Evolutionary conservation across 495 filamentous ascomycete genomes (phyloP).

Genomic region (Aspergillus affinis): DNA sequence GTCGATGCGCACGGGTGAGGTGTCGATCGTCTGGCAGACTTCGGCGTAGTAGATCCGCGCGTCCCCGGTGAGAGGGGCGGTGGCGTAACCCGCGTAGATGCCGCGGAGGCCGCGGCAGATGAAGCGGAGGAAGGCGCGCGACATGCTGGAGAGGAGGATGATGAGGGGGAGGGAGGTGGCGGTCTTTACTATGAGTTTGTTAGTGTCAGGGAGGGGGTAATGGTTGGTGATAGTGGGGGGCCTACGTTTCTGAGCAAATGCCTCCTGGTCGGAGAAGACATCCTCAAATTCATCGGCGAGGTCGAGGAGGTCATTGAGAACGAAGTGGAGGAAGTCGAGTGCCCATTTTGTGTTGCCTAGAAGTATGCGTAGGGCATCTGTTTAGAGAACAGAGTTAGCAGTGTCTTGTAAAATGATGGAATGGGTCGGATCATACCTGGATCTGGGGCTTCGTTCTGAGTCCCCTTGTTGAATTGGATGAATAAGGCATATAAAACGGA

Average conservation of each 20-base stretch:
- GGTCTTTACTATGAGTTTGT: slow-evolving; percentile 40
- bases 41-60: slow-evolving; percentile 42
- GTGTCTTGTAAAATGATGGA: slow-evolving; percentile 18
- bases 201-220: slow-evolving; percentile 5
- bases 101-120: slow-evolving; percentile 62
- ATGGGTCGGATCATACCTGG: slow-evolving; percentile 46
- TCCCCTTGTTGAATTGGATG: slow-evolving; percentile 48
- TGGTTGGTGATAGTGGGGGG: slow-evolving; percentile 13
- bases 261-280: slow-evolving; percentile 39
- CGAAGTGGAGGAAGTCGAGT: slow-evolving; percentile 65
- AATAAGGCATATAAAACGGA: slow-evolving; percentile 65
- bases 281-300: slow-evolving; percentile 55
- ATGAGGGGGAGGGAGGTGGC: slow-evolving; percentile 61
- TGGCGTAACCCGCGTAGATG: slow-evolving; percentile 37
- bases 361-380: slow-evolving; percentile 44
- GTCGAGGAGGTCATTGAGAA: slow-evolving; percentile 65
- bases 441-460: slow-evolving; percentile 60
- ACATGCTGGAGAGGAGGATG: slow-evolving; percentile 69
- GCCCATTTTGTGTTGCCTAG: slow-evolving; percentile 59
- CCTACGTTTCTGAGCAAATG: slow-evolving; percentile 46
- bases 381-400: slow-evolving; percentile 20
- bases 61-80: slow-evolving; percentile 32
- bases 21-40: slow-evolving; percentile 41
- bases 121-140: slow-evolving; percentile 67
- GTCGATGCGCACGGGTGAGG: slow-evolving; percentile 44